Conservation (phyloP, 2,329 filamentous ascomycete species). For the Thelonectria discophora region DNA sequence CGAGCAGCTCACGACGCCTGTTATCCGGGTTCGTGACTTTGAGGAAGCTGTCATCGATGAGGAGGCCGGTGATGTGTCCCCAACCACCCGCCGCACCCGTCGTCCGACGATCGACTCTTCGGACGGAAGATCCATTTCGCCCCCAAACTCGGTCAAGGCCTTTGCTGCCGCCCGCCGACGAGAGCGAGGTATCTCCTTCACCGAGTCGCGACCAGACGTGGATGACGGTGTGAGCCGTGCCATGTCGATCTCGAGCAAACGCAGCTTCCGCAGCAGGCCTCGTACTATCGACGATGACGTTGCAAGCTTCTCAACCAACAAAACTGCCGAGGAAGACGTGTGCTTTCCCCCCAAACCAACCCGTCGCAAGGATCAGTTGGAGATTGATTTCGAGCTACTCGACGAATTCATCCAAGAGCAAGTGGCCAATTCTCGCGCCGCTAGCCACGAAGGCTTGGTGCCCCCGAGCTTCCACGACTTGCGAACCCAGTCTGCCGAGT, state of each 20-base stretch:
- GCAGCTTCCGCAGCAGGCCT: slow-evolving; percentile 65
- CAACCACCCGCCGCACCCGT: slow-evolving; percentile 55
- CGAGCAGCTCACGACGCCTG: slow-evolving; percentile 46
- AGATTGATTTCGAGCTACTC: slow-evolving; percentile 91
- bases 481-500: slow-evolving; percentile 40
- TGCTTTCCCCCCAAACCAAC: slow-evolving; percentile 85
- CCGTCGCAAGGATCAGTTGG: slow-evolving; percentile 72
- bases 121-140: slow-evolving; percentile 77
- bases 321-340: slow-evolving; percentile 84
- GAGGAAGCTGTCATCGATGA: slow-evolving; percentile 82
- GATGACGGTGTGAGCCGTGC: slow-evolving; percentile 71
- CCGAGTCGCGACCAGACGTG: slow-evolving; percentile 54
- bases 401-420: slow-evolving; percentile 83
- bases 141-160: slow-evolving; percentile 96
- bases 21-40: slow-evolving; percentile 76
- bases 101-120: slow-evolving; percentile 66
- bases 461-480: slow-evolving; percentile 46
- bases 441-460: slow-evolving; percentile 60
- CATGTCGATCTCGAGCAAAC: slow-evolving; percentile 73
- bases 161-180: slow-evolving; percentile 91
- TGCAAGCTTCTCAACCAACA: slow-evolving; percentile 69
- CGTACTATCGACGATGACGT: slow-evolving; percentile 69
- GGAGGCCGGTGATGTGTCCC: slow-evolving; percentile 69
- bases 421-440: slow-evolving; percentile 56
- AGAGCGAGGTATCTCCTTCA: slow-evolving; percentile 74